Evolutionary conservation across 1,139 yeast genomes (phyloP).

Genomic region (Pichia sp.): DNA sequence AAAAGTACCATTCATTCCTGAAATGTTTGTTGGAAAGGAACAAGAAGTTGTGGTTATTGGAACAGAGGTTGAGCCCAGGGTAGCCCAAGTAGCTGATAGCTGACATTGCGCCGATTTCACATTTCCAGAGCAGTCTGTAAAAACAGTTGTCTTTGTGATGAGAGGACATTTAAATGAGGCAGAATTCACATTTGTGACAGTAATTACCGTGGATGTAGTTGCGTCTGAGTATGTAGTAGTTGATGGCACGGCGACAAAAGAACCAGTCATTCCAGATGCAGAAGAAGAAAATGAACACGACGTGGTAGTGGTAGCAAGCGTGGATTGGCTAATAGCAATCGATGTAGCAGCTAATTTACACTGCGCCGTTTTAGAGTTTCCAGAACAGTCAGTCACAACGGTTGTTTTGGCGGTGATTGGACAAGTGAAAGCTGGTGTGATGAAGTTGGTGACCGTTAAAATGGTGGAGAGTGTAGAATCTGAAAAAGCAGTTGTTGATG

Average conservation of each 20-base stretch:
- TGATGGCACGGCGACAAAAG: background rate
- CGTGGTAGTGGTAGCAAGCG: background rate
- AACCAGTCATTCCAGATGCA: background rate
- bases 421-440: conserved; percentile 9
- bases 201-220: conserved; percentile 4
- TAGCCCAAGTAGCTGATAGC: conserved; percentile 1
- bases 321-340: background rate
- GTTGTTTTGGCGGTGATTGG: conserved; percentile 9
- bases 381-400: conserved; percentile 14
- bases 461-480: conserved; percentile 1
- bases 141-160: conserved; percentile 3
- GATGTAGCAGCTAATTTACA: background rate
- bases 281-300: background rate
- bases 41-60: conserved; percentile 9
- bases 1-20: conserved; percentile 4
- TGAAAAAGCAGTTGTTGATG: background rate
- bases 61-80: conserved; percentile 11
- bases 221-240: background rate
- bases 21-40: background rate
- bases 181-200: conserved; percentile 5
- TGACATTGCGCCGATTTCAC: background rate
- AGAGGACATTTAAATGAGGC: conserved; percentile 8
- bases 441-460: conserved; percentile 6
- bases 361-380: background rate
- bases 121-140: conserved; percentile 14